These are phyloP conservation scores for Salmacisia buchloeana DNA, from an alignment of 1,284 basidiomycete genomes.

Conservation along the genomic window DNA sequence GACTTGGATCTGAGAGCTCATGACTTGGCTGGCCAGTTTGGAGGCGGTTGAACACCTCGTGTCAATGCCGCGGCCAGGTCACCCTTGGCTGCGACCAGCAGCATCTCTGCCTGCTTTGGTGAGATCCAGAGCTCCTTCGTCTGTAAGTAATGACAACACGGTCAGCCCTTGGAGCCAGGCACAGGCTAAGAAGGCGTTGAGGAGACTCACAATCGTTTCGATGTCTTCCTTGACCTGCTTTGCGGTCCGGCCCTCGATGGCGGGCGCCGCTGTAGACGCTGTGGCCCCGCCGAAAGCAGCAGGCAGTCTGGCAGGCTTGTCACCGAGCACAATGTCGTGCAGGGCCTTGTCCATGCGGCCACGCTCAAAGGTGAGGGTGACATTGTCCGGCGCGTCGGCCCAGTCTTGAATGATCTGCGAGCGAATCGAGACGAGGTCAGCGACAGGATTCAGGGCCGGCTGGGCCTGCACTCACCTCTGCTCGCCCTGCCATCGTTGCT, in stretches of 20 bases:
- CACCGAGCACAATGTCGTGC: background rate
- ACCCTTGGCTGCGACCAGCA: conserved; percentile 1
- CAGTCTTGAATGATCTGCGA: conserved; percentile 5
- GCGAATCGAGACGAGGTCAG: background rate
- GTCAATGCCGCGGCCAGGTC: background rate
- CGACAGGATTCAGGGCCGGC: background rate
- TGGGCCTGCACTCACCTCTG: background rate
- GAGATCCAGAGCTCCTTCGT: conserved; percentile 6
- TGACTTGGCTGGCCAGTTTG: background rate
- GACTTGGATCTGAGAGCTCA: background rate
- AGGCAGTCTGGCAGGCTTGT: background rate
- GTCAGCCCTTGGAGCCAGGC: background rate
- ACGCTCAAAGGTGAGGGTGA: conserved; percentile 2
- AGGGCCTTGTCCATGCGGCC: conserved; percentile 6
- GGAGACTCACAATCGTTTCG: background rate
- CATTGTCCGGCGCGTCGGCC: background rate
- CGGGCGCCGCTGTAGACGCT: background rate
- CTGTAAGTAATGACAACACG: background rate
- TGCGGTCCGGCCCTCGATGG: background rate
- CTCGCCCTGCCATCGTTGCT: background rate
- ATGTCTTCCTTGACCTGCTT: background rate
- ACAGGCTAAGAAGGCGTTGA: background rate
- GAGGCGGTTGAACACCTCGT: conserved; percentile 2
- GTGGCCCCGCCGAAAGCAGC: background rate
- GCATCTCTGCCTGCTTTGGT: background rate